Percentiles rank a stretch among this genome's conserved stretches.
phyloP scores from a whole-genome alignment of 176 grass and related monocot species.

The Eragrostis curvula region DNA sequence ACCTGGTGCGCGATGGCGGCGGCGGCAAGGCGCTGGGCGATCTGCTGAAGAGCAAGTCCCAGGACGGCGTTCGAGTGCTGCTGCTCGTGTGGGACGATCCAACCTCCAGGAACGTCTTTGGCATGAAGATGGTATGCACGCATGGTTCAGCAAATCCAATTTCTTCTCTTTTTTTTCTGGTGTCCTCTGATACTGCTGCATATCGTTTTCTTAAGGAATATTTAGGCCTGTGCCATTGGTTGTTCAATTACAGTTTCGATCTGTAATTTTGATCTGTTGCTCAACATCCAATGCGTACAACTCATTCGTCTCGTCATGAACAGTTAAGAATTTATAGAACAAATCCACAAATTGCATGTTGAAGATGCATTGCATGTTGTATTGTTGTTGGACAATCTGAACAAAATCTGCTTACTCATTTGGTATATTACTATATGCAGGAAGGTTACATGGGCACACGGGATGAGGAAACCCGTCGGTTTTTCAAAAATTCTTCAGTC shows the following conservation, averaged over 20 bases:
- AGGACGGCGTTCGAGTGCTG: conserved; percentile 76
- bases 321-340: too few relatives aligned
- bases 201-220: too few relatives aligned
- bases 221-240: too few relatives aligned
- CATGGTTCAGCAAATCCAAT: not conserved
- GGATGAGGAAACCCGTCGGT: conserved; percentile 79
- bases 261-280: too few relatives aligned
- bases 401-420: conserved; percentile 2
- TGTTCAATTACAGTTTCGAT: too few relatives aligned
- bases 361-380: too few relatives aligned
- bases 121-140: conserved; percentile 52
- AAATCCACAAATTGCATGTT: too few relatives aligned
- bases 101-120: conserved; percentile 73
- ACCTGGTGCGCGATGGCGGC: conserved; percentile 55
- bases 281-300: too few relatives aligned
- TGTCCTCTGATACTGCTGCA: not conserved
- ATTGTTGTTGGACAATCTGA: not conserved
- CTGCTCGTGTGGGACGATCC: conserved; percentile 91
- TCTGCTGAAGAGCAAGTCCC: conserved; percentile 76
- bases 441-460: conserved; percentile 90
- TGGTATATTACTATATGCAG: conserved; percentile 41
- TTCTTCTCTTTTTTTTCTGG: not conserved
- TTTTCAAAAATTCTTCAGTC: conserved; percentile 92
- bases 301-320: too few relatives aligned
- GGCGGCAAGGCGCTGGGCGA: conserved; percentile 52